These are phyloP conservation scores for Melampsora americana DNA, from an alignment of 1,284 basidiomycete species.

Conservation along the genomic window DNA sequence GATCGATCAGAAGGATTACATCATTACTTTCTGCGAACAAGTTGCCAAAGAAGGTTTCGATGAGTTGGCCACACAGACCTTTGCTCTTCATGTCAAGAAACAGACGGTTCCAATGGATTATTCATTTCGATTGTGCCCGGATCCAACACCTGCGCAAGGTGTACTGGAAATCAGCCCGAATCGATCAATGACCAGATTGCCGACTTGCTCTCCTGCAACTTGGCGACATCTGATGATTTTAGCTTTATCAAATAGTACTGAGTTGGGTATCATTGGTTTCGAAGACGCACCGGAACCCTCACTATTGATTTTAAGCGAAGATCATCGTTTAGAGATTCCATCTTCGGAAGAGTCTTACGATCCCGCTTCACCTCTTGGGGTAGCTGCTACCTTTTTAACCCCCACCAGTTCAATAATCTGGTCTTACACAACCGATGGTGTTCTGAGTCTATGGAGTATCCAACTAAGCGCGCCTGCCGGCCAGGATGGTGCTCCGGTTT, in stretches of 20 bases:
- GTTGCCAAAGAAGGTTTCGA: constrained; percentile 11
- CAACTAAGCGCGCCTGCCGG: neutral
- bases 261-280: constrained; percentile 29
- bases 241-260: constrained; percentile 29
- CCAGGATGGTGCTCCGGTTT: neutral
- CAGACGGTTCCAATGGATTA: constrained; percentile 3
- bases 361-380: constrained; percentile 29
- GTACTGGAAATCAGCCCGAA: neutral
- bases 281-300: constrained; percentile 18
- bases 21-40: constrained; percentile 24
- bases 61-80: constrained; percentile 13
- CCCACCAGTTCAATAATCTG: constrained; percentile 9
- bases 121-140: constrained; percentile 9
- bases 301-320: constrained; percentile 33
- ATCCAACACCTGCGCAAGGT: constrained; percentile 21
- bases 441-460: constrained; percentile 31
- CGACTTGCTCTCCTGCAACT: constrained; percentile 5
- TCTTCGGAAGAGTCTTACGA: constrained; percentile 28
- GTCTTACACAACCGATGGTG: constrained; percentile 40
- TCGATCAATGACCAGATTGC: constrained; percentile 7
- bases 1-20: constrained; percentile 37
- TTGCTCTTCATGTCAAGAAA: constrained; percentile 22
- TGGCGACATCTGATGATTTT: constrained; percentile 25
- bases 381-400: constrained; percentile 15
- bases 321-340: constrained; percentile 18